Percentiles rank a stretch among this genome's conserved stretches.
phyloP scores from a whole-genome alignment of 352 stramenopile species.

The Paralagenidium karlingii region DNA sequence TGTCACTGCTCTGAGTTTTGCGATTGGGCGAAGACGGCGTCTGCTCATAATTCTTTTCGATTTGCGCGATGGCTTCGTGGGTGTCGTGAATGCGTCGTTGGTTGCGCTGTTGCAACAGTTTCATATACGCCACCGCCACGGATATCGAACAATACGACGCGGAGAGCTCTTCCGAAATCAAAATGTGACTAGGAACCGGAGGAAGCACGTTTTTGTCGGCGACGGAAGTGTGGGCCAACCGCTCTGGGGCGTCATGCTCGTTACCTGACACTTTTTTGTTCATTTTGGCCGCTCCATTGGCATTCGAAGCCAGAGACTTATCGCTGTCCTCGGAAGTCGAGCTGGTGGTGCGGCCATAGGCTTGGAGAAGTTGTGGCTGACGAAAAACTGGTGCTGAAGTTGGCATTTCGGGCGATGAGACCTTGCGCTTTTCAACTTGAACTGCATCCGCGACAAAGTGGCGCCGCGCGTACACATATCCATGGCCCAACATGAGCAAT shows the following conservation, averaged over 20 bases:
- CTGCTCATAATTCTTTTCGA: conserved; percentile 38
- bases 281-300: not conserved
- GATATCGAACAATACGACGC: conserved; percentile 72
- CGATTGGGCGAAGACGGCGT: conserved; percentile 16
- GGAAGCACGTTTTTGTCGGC: too few relatives aligned
- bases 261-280: not conserved
- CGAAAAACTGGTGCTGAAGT: too few relatives aligned
- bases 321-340: not conserved
- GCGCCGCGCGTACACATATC: conserved; percentile 69
- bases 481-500: conserved; percentile 51
- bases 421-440: conserved; percentile 30
- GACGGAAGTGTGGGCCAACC: not conserved
- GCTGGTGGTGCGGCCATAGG: not conserved
- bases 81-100: conserved; percentile 40
- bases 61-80: conserved; percentile 28
- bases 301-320: not conserved
- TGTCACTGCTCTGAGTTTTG: conserved; percentile 8
- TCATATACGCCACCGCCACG: conserved; percentile 67
- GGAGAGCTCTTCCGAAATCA: conserved; percentile 74
- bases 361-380: too few relatives aligned
- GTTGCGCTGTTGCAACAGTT: conserved; percentile 61
- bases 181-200: conserved; percentile 42
- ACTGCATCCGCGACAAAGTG: conserved; percentile 71
- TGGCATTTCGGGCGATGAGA: conserved; percentile 9
- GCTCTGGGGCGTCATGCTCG: not conserved